A percentile compares a stretch with the other conserved stretches of the same genome.
Conservation (phyloP, 1,139 yeast species). For the Sugiyamaella japonica region DNA sequence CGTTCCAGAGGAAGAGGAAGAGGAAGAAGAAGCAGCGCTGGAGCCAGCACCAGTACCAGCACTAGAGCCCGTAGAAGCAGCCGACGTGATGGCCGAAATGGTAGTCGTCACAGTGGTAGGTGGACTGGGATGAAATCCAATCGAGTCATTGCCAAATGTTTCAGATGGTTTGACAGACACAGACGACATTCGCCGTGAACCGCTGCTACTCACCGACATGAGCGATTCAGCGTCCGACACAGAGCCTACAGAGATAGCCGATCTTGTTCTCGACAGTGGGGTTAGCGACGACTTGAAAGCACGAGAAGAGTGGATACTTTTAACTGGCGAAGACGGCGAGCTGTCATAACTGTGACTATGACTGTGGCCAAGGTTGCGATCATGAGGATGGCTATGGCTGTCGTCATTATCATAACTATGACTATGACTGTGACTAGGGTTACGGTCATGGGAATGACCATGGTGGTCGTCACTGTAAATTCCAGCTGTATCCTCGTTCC, state of each 20-base stretch:
- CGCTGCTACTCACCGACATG: background rate
- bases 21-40: background rate
- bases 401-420: background rate
- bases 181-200: conserved; percentile 16
- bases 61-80: background rate
- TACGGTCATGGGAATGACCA: too few species aligned
- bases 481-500: background rate
- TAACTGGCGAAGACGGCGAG: background rate
- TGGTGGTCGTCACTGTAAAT: too few species aligned
- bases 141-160: conserved; percentile 3
- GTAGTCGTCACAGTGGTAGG: conserved; percentile 19
- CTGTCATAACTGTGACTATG: background rate
- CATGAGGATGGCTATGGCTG: background rate
- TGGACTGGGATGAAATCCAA: conserved; percentile 23
- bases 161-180: conserved; percentile 10
- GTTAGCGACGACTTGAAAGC: background rate
- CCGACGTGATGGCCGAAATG: conserved; percentile 14
- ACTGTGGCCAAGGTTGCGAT: background rate
- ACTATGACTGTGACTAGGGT: background rate
- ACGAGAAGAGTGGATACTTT: background rate
- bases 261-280: background rate
- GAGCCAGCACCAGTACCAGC: too few species aligned
- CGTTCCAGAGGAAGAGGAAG: background rate
- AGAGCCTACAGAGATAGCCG: background rate
- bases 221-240: background rate